Evolutionary conservation across 2,329 filamentous ascomycete species (phyloP).

Genomic region (Beauveria scarabaeidicola): DNA sequence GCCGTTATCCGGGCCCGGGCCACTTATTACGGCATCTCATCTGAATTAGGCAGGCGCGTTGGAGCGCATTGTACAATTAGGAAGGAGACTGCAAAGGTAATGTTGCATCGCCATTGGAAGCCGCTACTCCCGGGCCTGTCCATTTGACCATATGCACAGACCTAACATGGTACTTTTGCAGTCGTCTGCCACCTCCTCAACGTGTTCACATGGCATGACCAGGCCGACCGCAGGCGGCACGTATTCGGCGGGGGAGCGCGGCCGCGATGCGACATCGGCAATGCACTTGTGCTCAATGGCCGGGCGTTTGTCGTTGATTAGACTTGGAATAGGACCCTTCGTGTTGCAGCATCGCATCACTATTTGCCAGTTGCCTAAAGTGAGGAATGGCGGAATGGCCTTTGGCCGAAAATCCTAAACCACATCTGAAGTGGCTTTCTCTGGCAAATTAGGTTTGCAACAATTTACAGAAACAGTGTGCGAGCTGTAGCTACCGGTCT

Average conservation of each 20-base stretch:
- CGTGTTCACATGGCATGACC: background rate
- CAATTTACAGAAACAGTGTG: no score
- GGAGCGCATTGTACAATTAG: background rate
- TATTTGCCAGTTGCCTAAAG: no score
- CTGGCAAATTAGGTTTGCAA: no score
- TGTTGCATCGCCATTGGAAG: background rate
- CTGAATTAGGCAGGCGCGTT: background rate
- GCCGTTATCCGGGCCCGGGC: background rate
- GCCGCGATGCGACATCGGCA: background rate
- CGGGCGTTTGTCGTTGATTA: background rate
- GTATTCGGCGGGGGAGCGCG: background rate
- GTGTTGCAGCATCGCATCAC: background rate
- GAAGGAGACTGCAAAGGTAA: background rate
- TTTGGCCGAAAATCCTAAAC: no score
- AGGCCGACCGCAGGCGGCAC: background rate
- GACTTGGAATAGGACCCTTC: background rate
- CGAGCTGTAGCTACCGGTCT: no score
- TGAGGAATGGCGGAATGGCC: no score
- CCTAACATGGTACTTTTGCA: background rate
- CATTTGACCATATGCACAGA: background rate
- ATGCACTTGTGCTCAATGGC: background rate
- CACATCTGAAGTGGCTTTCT: no score
- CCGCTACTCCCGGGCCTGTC: background rate
- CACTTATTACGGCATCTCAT: background rate
- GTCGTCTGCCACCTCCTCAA: background rate